Conservation (phyloP, 2,329 filamentous ascomycete genomes). For the Fusarium lateritium region DNA sequence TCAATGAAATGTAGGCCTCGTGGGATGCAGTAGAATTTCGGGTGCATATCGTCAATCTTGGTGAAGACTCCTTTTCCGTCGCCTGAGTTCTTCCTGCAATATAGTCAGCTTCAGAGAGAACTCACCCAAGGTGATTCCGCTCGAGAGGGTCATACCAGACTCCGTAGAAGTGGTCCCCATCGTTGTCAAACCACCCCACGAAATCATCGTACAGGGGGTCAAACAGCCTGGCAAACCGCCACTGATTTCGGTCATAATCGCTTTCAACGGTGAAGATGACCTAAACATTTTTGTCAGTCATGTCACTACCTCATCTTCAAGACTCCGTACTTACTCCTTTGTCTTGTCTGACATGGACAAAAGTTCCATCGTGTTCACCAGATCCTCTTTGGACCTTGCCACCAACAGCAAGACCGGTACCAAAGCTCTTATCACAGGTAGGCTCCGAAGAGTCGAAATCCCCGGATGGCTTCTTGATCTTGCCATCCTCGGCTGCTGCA, state of each 20-base stretch:
- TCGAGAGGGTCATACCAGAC: neutral
- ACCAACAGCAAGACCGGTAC: neutral
- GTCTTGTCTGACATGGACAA: too few species aligned
- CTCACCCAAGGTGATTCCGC: too few species aligned
- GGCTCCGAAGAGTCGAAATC: neutral
- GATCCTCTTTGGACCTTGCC: neutral
- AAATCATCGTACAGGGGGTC: too few species aligned
- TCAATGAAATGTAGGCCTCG: constrained; percentile 21
- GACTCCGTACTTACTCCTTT: too few species aligned
- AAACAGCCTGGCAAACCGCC: too few species aligned
- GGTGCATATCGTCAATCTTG: constrained; percentile 19
- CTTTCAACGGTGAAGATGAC: too few species aligned
- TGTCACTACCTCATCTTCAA: too few species aligned
- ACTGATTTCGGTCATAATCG: too few species aligned
- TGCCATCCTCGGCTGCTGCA: neutral
- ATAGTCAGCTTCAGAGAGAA: neutral
- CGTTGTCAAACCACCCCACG: neutral
- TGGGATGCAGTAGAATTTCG: constrained; percentile 13
- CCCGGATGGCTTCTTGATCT: neutral
- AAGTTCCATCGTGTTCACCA: too few species aligned
- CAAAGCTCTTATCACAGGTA: neutral
- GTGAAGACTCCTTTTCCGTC: constrained; percentile 1
- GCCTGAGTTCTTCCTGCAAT: neutral
- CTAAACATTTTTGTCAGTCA: too few species aligned
- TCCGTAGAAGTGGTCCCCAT: neutral